Base-by-base conservation (phyloP, 495 filamentous ascomycete genomes). In the Annulohypoxylon bovei region DNA sequence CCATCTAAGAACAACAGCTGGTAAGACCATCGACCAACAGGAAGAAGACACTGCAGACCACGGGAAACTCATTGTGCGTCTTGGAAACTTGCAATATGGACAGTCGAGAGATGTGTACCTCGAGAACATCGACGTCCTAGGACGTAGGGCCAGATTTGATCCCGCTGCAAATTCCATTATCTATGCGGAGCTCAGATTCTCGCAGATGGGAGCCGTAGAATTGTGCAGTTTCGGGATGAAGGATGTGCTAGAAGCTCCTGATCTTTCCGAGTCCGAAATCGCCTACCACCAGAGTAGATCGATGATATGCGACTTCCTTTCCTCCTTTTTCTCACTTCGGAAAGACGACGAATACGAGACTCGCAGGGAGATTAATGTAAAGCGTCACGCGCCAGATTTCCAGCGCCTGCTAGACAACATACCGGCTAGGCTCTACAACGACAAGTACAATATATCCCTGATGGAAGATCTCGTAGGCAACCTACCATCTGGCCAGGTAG, bases 81-180 rank as follows among this genome's bases (percentile, higher is more conserved):
- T 85, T 27, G 74, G 73, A 39, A 81, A 77, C 65, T 49, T 85
- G 16, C 81, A 84, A 67, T 85, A 83, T 57, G 82, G 81, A 62
- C 83, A 85, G 37, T 81, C 82, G 2, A 74, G 81, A 8, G 83
- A 84, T 62, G 78, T 85, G 53, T 81, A 77, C 59, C 76, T 84
- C 27, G 54, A 68, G 30, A 52, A 32, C 20, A 14, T 62, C 1
- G 65, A 73, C 16, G 14, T 4, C 11, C n/a, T 65, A 28, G 54
- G 65, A 0, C 9, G 11, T 1, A 57, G 27, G 28, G n/a, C 40
- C 23, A 22, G 20, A 3, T 62, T 68, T 6, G 9, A 32, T n/a
- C 18, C n/a, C 35, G 2, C 5, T 0, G 4, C 9, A 5, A 8
- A 30, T n/a, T 62, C 59, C 23, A 23, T 32, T 6, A 55, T 84